Conservation (phyloP, 2,329 filamentous ascomycete species). For the Xylariaceae sp. region DNA sequence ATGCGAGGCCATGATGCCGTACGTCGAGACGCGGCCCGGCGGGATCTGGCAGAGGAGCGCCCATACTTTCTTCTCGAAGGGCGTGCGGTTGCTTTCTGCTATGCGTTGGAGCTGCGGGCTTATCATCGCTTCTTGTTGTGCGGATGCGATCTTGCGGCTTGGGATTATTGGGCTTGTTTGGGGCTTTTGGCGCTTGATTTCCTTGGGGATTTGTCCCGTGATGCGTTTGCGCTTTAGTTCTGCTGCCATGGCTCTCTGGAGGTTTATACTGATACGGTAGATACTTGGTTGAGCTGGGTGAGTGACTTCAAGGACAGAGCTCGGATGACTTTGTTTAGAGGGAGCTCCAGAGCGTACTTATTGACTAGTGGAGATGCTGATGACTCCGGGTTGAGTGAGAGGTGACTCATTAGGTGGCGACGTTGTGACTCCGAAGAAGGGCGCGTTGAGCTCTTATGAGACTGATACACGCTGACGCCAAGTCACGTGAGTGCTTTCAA, state of each 20-base stretch:
- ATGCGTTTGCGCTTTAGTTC: slow-evolving; percentile 30
- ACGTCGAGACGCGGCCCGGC: slow-evolving; percentile 69
- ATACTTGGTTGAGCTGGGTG: neutral
- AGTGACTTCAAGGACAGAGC: neutral
- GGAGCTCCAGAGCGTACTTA: neutral
- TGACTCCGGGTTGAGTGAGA: neutral
- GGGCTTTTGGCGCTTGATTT: slow-evolving; percentile 9
- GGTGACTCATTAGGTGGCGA: slow-evolving; percentile 6
- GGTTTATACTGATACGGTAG: neutral
- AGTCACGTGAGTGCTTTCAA: slow-evolving; percentile 23
- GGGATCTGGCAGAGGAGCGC: slow-evolving; percentile 73
- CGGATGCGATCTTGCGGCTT: neutral
- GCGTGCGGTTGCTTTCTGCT: slow-evolving; percentile 41
- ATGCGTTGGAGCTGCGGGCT: slow-evolving; percentile 43
- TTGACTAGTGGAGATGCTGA: neutral
- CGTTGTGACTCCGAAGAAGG: slow-evolving; percentile 10
- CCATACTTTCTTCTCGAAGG: slow-evolving; percentile 64
- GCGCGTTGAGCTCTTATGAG: slow-evolving; percentile 9
- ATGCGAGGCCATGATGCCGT: slow-evolving; percentile 62
- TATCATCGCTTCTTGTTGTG: slow-evolving; percentile 30
- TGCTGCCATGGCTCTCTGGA: slow-evolving; percentile 21
- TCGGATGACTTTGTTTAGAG: neutral
- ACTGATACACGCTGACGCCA: slow-evolving; percentile 21
- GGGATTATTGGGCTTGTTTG: slow-evolving; percentile 4
- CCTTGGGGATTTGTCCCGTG: neutral